Evolutionary conservation across 257 asterid species (phyloP), one percentile per base, ranked within the genome.

Genomic region (Gentiana macrophylla): DNA sequence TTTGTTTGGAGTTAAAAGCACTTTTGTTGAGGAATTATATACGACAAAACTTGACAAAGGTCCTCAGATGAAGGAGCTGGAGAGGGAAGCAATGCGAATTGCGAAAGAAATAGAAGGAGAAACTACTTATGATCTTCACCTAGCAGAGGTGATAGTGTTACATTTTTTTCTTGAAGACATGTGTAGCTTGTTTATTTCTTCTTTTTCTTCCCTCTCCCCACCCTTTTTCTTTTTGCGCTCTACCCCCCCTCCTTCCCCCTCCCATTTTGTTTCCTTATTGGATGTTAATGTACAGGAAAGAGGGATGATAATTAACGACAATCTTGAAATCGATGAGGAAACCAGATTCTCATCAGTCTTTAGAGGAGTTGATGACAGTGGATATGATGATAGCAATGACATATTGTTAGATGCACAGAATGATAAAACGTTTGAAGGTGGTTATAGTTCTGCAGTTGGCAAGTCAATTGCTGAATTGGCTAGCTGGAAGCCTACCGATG

Each of bases 41-140:
- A 92, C 97, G 12, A 92, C 99, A 62, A 88, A 84, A 76, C 95
- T 92, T 64, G 95, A 81, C 57, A 83, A 70, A 68, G 97, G 99
- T 58, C 95, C 94, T 68, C 94, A 81, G 64, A 85, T 58, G 83
- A 81, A 80, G 69, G 94, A 81, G 58, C 58, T 85, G 74, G 99
- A 92, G 75, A 85, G 73, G 72, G 94, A 84, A 75, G 99, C 99
- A 62, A 45, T 52, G 34, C 74, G 86, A 61, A 65, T 92, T 54
- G 99, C 99, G 57, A 79, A 81, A 67, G 99, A 92, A 80, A 92
- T 92, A 52, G 97, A 83, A 81, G 85, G 89, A 3, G 95, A 92
- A 70, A 91, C 79, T 13, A 88, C 99, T 67, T 72, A 13, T 66
- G 97, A 92, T 78, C 87, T 83, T 74, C 97, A 88, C 79, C 75